Evolutionary conservation across 139 green algal genomes (phyloP).

Genomic region (Chlamydomonas asymmetrica): DNA sequence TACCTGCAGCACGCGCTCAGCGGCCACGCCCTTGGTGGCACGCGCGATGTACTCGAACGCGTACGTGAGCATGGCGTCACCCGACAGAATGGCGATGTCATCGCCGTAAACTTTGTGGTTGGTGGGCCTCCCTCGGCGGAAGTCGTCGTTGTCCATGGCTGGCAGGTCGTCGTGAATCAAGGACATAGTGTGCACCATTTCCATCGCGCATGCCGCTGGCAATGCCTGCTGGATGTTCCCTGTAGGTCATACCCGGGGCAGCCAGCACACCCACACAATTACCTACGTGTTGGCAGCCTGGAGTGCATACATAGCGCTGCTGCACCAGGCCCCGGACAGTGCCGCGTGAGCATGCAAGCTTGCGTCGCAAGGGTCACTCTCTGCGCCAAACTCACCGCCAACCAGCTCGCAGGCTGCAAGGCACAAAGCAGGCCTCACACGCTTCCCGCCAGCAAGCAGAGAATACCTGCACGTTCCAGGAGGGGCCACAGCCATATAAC

Average conservation of each 20-base stretch:
- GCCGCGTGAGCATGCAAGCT: too few relatives aligned
- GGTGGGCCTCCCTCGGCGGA: slow-evolving; percentile 82
- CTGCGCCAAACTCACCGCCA: slow-evolving; percentile 65
- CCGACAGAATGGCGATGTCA: slow-evolving; percentile 95
- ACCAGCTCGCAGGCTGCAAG: slow-evolving; percentile 96
- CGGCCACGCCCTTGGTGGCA: slow-evolving; percentile 78
- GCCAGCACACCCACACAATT: too few relatives aligned
- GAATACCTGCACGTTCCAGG: slow-evolving; percentile 90
- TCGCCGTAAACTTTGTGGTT: slow-evolving; percentile 89
- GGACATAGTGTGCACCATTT: slow-evolving; percentile 99
- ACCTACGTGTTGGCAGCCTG: too few relatives aligned
- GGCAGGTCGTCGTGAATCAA: slow-evolving; percentile 97
- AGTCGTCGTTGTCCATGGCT: slow-evolving; percentile 99
- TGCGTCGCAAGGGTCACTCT: too few relatives aligned
- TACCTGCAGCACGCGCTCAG: slow-evolving; percentile 83
- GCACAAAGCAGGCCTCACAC: slow-evolving; percentile 91
- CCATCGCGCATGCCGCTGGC: slow-evolving; percentile 93
- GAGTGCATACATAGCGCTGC: background rate
- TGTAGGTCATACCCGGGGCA: slow-evolving; percentile 11
- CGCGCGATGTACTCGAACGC: slow-evolving; percentile 96
- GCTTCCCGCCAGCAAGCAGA: slow-evolving; percentile 93
- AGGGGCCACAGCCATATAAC: too few relatives aligned
- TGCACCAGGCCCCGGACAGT: too few relatives aligned
- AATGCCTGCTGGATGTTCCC: slow-evolving; percentile 74
- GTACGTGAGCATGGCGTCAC: slow-evolving; percentile 92